Base-by-base conservation (phyloP, 805 yeast genomes). In the Metschnikowia sp. region DNA sequence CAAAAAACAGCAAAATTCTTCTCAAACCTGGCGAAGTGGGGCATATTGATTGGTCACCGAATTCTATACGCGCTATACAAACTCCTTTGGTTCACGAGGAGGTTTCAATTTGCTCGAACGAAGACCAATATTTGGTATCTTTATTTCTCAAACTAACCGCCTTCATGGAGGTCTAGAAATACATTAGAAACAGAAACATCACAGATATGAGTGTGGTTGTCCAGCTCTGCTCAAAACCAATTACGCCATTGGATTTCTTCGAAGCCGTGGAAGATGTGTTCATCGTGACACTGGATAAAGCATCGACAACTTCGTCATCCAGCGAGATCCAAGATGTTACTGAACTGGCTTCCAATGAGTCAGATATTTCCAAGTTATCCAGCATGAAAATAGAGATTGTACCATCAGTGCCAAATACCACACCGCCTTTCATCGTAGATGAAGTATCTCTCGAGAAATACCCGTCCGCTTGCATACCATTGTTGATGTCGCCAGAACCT, bases 371-470 rank as follows among this genome's bases (percentile, higher is more conserved):
- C 31, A 87, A 77, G 30, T 65, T 61, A 59, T 82, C 76, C 32
- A 84, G 76, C 51, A 84, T 51, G 65, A 83, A 86, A 5, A 82
- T 82, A n/a, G 79, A 65, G 13, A 80, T 83, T 38, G 70, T 72
- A 37, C 89, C 89, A 52, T 74, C 72, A 45, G 78, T 65, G 49
- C 79, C 87, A 56, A 86, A 84, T 7, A 80, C 76, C 40, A 83
- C 89, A 63, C 91, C 92, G 49, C 92, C 92, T 46, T 54, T 69
- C 88, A 83, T 83, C 15, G 75, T 67, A 8, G 69, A 58, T 9
- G 55, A 44, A 40, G 77, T 71, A 42, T 78, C 77, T 74, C 92
- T 78, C 49, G 69, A 61, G 43, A 84, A 69, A 59, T 76, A 81
- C 35, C 84, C 89, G 35, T 68, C 62, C 31, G 77, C 74, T 49